Conservation (phyloP, 1,139 yeast genomes). For the Protomyces lactucae-debilis region DNA sequence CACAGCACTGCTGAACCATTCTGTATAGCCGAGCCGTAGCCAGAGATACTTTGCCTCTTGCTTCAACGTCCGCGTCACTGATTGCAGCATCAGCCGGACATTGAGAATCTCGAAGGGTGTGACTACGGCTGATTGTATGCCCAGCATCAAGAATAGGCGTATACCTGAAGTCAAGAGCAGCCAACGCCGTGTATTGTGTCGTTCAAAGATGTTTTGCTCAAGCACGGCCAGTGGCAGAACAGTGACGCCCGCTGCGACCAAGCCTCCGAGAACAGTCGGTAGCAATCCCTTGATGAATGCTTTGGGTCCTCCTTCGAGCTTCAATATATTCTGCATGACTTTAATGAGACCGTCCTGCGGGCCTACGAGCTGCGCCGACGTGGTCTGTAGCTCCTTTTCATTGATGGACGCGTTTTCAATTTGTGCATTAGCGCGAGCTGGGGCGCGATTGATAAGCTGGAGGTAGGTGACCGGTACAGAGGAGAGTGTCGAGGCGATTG, state of each 20-base stretch:
- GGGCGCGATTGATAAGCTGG: background rate
- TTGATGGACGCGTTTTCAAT: background rate
- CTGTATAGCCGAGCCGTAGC: background rate
- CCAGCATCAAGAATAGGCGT: background rate
- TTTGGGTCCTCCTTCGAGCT: background rate
- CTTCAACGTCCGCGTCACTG: background rate
- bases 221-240: background rate
- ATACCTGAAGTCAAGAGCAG: background rate
- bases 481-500: background rate
- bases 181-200: background rate
- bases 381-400: background rate
- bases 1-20: background rate
- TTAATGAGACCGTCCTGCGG: background rate
- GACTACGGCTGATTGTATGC: background rate
- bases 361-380: background rate
- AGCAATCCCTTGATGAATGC: background rate
- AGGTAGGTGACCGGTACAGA: background rate
- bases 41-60: conserved; percentile 4
- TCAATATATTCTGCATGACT: background rate
- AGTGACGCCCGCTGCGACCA: background rate
- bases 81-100: conserved; percentile 1
- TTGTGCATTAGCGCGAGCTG: background rate
- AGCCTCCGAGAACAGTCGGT: background rate
- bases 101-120: conserved; percentile 1
- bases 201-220: background rate